Base-by-base conservation (phyloP, 805 yeast genomes). In the Saturnispora ahearnii region DNA sequence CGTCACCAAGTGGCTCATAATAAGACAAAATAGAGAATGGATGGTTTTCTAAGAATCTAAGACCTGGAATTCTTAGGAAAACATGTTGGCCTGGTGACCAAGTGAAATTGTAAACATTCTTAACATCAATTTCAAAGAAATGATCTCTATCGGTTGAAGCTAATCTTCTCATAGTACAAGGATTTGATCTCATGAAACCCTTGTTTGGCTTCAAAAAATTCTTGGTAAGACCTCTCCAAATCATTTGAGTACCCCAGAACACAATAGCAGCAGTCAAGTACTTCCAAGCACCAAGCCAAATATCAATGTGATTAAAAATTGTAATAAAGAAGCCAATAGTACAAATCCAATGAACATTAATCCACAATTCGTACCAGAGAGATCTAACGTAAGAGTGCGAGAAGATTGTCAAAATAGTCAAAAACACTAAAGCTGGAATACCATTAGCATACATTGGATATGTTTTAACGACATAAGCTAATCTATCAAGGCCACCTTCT, bases 71-170 rank as follows among this genome's bases (percentile, higher is more conserved):
- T 55, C 81, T 67, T 21, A 78, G 59, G 54, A 66, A 76, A 5
- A 77, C 63, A 60, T 78, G 84, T 52, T 78, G 83, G 24, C 84
- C 82, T 1, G 82, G 75, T 13, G 43, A 56, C 82, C 82, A 77
- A 10, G 54, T 51, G 38, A 73, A 60, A 8, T 69, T 72, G n/a
- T 63, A 53, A 31, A 66, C 46, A 44, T 63, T 61, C 4, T 57
- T 54, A 22, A 70, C 65, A 4, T 55, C 48, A 3, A 78, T 60
- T 45, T 71, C 65, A 31, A 73, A 66, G 56, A 67, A 56, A 52
- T 69, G 56, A 60, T 63, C 36, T 46, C 56, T 48, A 36, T 71
- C 55, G 1, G 74, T 75, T 5, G 59, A 53, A 46, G 73, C 64
- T 15, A 74, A 63, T 50, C 50, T 51, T 30, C 65, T 44, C 34